Conservation (phyloP, 371 early-diverging fungal species). For the Thermomucor indicae-seudaticae region DNA sequence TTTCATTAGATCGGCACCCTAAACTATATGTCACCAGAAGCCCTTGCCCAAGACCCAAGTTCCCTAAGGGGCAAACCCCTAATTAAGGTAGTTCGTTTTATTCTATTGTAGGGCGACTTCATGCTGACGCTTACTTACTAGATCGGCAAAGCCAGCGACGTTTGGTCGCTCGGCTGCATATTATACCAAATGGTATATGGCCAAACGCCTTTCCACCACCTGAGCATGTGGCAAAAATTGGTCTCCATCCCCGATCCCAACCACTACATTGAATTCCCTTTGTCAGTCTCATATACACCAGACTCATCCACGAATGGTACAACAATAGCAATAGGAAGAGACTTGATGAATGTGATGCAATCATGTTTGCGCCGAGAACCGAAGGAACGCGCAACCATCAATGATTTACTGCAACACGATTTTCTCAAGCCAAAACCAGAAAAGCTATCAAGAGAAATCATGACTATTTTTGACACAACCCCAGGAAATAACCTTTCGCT, state of each 20-base stretch:
- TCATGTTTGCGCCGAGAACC: conserved; percentile 11
- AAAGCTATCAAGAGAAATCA: no score
- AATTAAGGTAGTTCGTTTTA: conserved; percentile 30
- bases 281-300: background rate
- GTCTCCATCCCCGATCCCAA: conserved; percentile 65
- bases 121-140: conserved; percentile 8
- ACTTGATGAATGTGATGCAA: conserved; percentile 6
- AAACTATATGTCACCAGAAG: conserved; percentile 98
- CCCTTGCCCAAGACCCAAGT: conserved; percentile 37
- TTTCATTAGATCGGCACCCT: conserved; percentile 75
- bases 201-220: conserved; percentile 79
- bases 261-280: conserved; percentile 56
- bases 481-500: no score
- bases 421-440: conserved; percentile 2
- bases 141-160: conserved; percentile 78
- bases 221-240: conserved; percentile 62
- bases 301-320: background rate
- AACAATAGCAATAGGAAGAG: background rate
- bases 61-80: conserved; percentile 8
- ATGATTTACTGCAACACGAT: conserved; percentile 7
- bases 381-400: conserved; percentile 2
- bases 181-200: conserved; percentile 96
- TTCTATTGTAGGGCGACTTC: background rate
- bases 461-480: no score
- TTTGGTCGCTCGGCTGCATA: conserved; percentile 98